These are phyloP conservation scores for Abrus pulchellus DNA, from an alignment of 306 rosid genomes.

Conservation along the genomic window DNA sequence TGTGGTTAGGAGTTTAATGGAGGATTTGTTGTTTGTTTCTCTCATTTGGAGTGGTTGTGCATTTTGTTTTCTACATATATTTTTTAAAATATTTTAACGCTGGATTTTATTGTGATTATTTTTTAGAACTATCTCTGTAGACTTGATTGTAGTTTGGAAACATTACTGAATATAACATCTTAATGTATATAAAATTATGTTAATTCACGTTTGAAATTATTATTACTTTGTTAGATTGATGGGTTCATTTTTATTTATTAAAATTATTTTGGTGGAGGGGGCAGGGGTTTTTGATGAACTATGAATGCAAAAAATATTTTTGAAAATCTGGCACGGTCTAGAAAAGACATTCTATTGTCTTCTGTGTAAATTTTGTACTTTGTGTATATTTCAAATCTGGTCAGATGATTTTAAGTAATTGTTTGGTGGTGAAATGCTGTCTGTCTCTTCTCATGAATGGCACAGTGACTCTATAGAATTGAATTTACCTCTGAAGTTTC, in stretches of 20 bases:
- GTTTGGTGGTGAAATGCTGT: slow-evolving; percentile 28
- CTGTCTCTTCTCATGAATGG: slow-evolving; percentile 11
- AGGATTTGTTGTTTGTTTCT: slow-evolving; percentile 15
- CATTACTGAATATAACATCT: background rate
- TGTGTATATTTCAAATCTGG: slow-evolving; percentile 3
- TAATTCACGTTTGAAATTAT: background rate
- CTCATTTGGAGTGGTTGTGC: background rate
- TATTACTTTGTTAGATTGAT: background rate
- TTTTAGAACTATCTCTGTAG: background rate
- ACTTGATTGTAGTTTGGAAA: slow-evolving; percentile 1
- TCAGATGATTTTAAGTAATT: slow-evolving; percentile 22
- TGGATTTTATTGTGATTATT: background rate
- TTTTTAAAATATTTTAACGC: background rate
- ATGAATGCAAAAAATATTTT: background rate
- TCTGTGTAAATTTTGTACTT: slow-evolving; percentile 22
- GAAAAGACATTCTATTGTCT: background rate
- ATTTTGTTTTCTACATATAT: background rate
- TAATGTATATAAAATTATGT: background rate
- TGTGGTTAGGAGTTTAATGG: background rate
- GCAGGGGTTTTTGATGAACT: background rate
- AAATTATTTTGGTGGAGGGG: slow-evolving; percentile 22
- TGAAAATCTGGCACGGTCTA: background rate
- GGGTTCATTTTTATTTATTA: background rate
- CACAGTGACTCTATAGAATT: background rate
- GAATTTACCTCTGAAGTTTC: slow-evolving; percentile 2